phyloP scores from a whole-genome alignment of 495 filamentous ascomycete genomes.

The Acidomyces sp. region DNA sequence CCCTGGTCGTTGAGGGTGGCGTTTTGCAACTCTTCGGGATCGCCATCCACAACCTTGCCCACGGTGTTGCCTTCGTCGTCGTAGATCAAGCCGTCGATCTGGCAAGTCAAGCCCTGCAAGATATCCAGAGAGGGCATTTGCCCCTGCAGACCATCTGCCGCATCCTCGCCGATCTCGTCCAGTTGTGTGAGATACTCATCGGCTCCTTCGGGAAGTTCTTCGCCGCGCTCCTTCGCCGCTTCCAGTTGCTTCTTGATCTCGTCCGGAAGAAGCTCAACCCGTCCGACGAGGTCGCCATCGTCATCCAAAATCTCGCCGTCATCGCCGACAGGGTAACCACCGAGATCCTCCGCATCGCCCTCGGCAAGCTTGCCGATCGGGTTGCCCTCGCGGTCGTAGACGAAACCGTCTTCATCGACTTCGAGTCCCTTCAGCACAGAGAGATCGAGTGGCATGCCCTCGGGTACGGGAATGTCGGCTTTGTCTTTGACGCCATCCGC shows the following conservation, averaged over 20 bases:
- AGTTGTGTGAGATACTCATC: conserved; percentile 18
- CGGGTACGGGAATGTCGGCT: conserved; percentile 25
- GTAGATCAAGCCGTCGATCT: conserved; percentile 29
- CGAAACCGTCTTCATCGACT: conserved; percentile 44
- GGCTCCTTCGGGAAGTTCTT: conserved; percentile 19
- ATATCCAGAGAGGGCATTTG: conserved; percentile 28
- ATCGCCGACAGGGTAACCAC: conserved; percentile 45
- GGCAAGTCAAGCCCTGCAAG: conserved; percentile 28
- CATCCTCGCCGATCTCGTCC: conserved; percentile 12
- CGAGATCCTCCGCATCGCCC: conserved; percentile 47
- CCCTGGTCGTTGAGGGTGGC: conserved; percentile 31
- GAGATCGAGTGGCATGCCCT: conserved; percentile 29
- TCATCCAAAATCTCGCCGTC: conserved; percentile 52
- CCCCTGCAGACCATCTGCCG: conserved; percentile 18
- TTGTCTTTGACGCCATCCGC: conserved; percentile 6
- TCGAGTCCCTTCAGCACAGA: conserved; percentile 44
- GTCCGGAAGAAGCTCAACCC: conserved; percentile 40
- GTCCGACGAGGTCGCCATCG: conserved; percentile 49
- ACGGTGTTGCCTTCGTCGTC: conserved; percentile 33
- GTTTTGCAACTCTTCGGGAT: conserved; percentile 29
- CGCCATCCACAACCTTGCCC: conserved; percentile 28
- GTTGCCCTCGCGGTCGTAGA: conserved; percentile 42
- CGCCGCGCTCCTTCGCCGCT: conserved; percentile 24
- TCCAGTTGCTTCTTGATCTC: conserved; percentile 26
- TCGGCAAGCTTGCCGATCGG: conserved; percentile 45